phyloP scores from a whole-genome alignment of 2,329 filamentous ascomycete genomes.

The Exophiala sideris region DNA sequence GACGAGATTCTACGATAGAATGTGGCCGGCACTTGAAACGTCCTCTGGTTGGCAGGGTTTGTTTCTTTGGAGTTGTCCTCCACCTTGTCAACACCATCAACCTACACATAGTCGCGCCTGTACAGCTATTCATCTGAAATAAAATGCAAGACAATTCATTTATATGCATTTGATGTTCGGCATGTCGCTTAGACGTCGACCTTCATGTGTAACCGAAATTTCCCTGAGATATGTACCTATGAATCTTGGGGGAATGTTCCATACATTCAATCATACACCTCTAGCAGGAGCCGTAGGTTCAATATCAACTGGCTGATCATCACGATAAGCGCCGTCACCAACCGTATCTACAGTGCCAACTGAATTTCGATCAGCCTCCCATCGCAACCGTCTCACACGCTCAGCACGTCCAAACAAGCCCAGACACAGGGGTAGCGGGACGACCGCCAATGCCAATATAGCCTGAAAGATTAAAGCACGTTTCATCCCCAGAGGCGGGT shows the following conservation, averaged over 20 bases:
- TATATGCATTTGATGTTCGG: background rate
- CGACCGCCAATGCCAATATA: conserved; percentile 61
- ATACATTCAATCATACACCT: background rate
- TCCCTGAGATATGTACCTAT: background rate
- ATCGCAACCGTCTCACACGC: conserved; percentile 36
- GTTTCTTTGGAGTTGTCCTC: too few species aligned
- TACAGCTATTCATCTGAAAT: conserved; percentile 10
- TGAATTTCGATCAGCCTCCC: conserved; percentile 39
- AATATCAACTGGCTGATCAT: background rate
- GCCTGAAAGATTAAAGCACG: conserved; percentile 75
- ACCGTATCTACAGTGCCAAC: conserved; percentile 6
- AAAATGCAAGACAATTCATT: background rate
- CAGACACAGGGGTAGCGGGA: conserved; percentile 66
- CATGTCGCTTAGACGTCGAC: background rate
- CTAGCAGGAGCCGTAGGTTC: background rate
- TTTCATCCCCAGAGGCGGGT: conserved; percentile 69
- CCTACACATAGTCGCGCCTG: conserved; percentile 2
- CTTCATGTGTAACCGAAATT: background rate
- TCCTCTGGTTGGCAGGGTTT: too few species aligned
- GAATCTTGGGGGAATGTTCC: background rate
- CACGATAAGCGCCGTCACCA: conserved; percentile 1
- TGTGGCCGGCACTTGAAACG: too few species aligned
- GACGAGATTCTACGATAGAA: too few species aligned
- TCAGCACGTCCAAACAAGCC: conserved; percentile 62
- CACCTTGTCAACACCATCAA: background rate